Evolutionary conservation across 208 protist genomes (phyloP).

Genomic region (Acanthamoeba triangularis): DNA sequence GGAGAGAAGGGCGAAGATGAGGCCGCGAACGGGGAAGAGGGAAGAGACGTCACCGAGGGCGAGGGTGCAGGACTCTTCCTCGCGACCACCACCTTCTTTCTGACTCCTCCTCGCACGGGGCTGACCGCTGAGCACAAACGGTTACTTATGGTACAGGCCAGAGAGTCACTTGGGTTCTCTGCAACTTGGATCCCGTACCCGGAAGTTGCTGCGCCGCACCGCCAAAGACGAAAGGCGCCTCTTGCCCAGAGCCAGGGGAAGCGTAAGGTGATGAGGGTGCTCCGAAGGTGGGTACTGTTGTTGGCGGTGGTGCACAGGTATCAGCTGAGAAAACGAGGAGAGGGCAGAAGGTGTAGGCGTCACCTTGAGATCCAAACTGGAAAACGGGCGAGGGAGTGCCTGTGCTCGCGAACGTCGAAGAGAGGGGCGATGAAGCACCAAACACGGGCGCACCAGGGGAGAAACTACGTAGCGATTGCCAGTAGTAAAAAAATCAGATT

Average conservation of each 20-base stretch:
- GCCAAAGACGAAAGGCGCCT: neutral
- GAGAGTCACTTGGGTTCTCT: neutral
- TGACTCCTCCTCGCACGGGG: neutral
- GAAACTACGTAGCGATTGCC: neutral
- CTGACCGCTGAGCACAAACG: neutral
- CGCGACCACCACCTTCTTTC: neutral
- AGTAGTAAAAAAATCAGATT: neutral
- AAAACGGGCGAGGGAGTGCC: neutral
- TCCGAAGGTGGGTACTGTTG: neutral
- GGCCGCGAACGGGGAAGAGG: neutral
- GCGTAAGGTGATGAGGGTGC: neutral
- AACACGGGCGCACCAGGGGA: neutral
- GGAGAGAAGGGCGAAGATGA: conserved; percentile 30
- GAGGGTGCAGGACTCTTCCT: neutral
- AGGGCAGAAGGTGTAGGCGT: neutral
- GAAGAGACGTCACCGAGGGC: neutral
- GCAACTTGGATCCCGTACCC: neutral
- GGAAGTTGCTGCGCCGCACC: neutral
- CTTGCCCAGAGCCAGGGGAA: neutral
- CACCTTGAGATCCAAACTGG: neutral
- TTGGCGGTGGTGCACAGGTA: too few species aligned
- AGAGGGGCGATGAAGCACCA: neutral
- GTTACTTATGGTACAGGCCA: neutral
- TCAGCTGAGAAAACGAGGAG: too few species aligned
- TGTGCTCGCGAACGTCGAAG: neutral